A percentile compares a stretch with the other conserved stretches of the same genome.
Evolutionary conservation across 306 rosid species (phyloP).

Genomic region (Prunus davidiana): DNA sequence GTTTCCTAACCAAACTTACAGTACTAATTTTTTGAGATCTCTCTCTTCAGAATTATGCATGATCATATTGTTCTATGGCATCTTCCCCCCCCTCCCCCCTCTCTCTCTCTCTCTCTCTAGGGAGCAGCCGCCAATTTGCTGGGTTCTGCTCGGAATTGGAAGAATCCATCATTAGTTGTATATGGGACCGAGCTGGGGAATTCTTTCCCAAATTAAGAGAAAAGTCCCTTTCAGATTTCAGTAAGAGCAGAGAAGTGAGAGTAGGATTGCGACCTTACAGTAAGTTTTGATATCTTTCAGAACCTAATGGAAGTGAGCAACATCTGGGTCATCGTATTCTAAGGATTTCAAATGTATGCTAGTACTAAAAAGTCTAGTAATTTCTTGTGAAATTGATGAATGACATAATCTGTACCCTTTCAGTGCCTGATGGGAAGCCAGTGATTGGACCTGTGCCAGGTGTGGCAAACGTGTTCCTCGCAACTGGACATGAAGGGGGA

Average conservation of each 20-base stretch:
- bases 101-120: slow-evolving; percentile 28
- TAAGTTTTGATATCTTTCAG: slow-evolving; percentile 43
- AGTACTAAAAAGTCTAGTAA: neutral
- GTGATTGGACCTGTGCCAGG: slow-evolving; percentile 79
- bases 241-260: slow-evolving; percentile 63
- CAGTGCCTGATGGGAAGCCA: slow-evolving; percentile 97
- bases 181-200: slow-evolving; percentile 74
- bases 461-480: slow-evolving; percentile 69
- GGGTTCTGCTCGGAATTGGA: slow-evolving; percentile 73
- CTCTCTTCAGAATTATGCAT: too few species aligned
- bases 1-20: too few species aligned
- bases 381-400: slow-evolving; percentile 12
- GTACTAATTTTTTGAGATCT: too few species aligned
- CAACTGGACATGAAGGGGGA: slow-evolving; percentile 93
- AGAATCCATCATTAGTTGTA: slow-evolving; percentile 52
- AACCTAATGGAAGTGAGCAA: slow-evolving; percentile 9
- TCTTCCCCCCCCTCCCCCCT: too few species aligned
- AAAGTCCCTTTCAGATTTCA: slow-evolving; percentile 52
- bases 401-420: slow-evolving; percentile 16
- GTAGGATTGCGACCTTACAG: slow-evolving; percentile 84
- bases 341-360: slow-evolving; percentile 1
- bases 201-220: slow-evolving; percentile 70
- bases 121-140: slow-evolving; percentile 88
- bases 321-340: slow-evolving; percentile 14
- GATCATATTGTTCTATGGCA: too few species aligned